These are phyloP conservation scores for Zymoseptoria crescenta DNA, from an alignment of 2,329 filamentous ascomycete genomes.

Conservation along the genomic window DNA sequence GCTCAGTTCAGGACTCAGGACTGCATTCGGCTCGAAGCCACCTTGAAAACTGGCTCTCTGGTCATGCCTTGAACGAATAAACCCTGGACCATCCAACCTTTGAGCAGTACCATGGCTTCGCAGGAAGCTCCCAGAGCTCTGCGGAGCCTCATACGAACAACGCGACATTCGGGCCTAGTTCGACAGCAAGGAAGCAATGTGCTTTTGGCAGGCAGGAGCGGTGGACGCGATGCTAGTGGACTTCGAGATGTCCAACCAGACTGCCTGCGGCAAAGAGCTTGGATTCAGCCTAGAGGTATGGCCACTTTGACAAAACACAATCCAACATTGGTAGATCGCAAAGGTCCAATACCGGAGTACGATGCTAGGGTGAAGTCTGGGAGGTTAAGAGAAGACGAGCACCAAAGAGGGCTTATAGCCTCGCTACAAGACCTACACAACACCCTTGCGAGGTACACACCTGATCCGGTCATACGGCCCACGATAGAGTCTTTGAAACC, in stretches of 20 bases:
- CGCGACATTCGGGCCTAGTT: conserved; percentile 4
- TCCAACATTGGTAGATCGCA: conserved; percentile 14
- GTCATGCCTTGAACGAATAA: background rate
- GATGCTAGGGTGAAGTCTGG: conserved; percentile 69
- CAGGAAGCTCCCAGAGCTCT: conserved; percentile 17
- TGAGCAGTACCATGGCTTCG: conserved; percentile 18
- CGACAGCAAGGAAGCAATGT: background rate
- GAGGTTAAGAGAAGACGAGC: conserved; percentile 73
- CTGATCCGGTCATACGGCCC: conserved; percentile 68
- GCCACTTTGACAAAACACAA: conserved; percentile 27
- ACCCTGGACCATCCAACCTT: background rate
- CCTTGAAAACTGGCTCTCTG: background rate
- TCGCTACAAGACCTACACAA: conserved; percentile 83
- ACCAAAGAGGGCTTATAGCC: conserved; percentile 86
- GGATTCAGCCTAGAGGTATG: conserved; percentile 10
- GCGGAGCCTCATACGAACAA: conserved; percentile 15
- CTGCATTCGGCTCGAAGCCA: background rate
- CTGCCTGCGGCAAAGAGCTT: background rate
- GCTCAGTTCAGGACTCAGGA: background rate
- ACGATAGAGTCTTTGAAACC: conserved; percentile 61
- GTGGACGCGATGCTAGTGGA: background rate
- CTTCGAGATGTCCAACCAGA: background rate
- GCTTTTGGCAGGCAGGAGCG: background rate
- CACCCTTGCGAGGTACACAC: conserved; percentile 64
- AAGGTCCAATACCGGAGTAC: conserved; percentile 80